Conservation (phyloP, 495 filamentous ascomycete species). For the Baudoinia panamericana region DNA sequence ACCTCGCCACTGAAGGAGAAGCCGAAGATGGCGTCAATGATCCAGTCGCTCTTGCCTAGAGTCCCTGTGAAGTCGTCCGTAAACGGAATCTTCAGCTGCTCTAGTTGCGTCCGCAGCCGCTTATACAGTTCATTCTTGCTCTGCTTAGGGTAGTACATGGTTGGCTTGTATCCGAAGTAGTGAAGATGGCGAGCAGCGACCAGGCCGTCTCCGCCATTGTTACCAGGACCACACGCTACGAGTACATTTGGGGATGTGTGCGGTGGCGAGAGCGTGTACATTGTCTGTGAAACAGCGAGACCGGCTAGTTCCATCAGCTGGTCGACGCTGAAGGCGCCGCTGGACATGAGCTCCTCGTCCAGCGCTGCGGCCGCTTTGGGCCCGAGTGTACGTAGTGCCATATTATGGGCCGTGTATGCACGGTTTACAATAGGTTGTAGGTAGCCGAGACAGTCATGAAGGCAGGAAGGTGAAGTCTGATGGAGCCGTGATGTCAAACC, state of each 20-base stretch:
- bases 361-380: slow-evolving; percentile 78
- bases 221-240: slow-evolving; percentile 85
- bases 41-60: slow-evolving; percentile 54
- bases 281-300: slow-evolving; percentile 83
- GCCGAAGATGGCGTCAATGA: slow-evolving; percentile 90
- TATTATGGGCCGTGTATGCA: background rate
- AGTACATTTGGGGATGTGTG: slow-evolving; percentile 60
- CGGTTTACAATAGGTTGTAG: background rate
- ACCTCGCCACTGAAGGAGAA: slow-evolving; percentile 92
- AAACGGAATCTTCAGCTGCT: slow-evolving; percentile 72
- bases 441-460: too few species aligned
- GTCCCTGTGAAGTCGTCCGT: slow-evolving; percentile 62
- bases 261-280: slow-evolving; percentile 71
- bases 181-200: slow-evolving; percentile 89
- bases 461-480: too few species aligned
- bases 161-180: slow-evolving; percentile 84
- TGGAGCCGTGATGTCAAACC: too few species aligned
- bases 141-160: slow-evolving; percentile 85
- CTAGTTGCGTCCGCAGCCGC: slow-evolving; percentile 72
- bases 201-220: slow-evolving; percentile 92
- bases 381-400: slow-evolving; percentile 17
- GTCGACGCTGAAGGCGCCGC: slow-evolving; percentile 84
- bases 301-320: slow-evolving; percentile 97
- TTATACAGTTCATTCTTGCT: slow-evolving; percentile 81
- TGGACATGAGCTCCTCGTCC: slow-evolving; percentile 87